Conservation (phyloP, 176 grass and related monocot species). For the Ensete ventricosum region DNA sequence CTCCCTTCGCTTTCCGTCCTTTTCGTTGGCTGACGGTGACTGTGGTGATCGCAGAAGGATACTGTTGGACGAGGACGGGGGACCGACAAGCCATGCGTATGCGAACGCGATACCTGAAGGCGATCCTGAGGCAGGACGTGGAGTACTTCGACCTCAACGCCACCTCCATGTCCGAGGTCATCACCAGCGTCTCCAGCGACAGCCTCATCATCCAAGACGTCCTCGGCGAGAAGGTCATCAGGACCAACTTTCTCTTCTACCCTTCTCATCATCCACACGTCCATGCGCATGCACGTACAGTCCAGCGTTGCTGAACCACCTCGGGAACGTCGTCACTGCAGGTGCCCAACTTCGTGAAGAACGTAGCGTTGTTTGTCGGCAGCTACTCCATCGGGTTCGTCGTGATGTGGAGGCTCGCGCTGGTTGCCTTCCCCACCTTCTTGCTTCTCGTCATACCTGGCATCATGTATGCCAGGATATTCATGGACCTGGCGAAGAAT, state of each 20-base stretch:
- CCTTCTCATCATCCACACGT: too few species aligned
- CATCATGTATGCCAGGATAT: slow-evolving; percentile 58
- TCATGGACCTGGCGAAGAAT: slow-evolving; percentile 46
- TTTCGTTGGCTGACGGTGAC: not conserved
- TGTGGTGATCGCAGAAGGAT: slow-evolving; percentile 48
- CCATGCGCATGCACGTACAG: too few species aligned
- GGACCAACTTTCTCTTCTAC: too few species aligned
- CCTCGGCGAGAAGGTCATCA: slow-evolving; percentile 55
- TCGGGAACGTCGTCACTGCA: not conserved
- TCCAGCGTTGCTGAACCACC: too few species aligned
- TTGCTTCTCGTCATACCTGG: slow-evolving; percentile 71
- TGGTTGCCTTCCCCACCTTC: slow-evolving; percentile 60
- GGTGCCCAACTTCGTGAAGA: slow-evolving; percentile 86
- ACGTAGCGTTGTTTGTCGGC: slow-evolving; percentile 49
- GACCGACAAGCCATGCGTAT: slow-evolving; percentile 81
- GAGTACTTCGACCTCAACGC: slow-evolving; percentile 88
- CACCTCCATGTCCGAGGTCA: slow-evolving; percentile 60
- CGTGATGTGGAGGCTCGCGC: slow-evolving; percentile 54
- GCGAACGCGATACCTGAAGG: slow-evolving; percentile 61
- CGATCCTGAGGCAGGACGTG: slow-evolving; percentile 78
- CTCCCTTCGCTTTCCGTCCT: not conserved
- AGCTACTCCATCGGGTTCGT: slow-evolving; percentile 58
- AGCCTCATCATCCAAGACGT: slow-evolving; percentile 80
- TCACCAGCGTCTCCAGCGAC: slow-evolving; percentile 85
- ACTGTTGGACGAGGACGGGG: slow-evolving; percentile 75